phyloP scores from a whole-genome alignment of 2,329 filamentous ascomycete genomes.

The Celoporthe dispersa region DNA sequence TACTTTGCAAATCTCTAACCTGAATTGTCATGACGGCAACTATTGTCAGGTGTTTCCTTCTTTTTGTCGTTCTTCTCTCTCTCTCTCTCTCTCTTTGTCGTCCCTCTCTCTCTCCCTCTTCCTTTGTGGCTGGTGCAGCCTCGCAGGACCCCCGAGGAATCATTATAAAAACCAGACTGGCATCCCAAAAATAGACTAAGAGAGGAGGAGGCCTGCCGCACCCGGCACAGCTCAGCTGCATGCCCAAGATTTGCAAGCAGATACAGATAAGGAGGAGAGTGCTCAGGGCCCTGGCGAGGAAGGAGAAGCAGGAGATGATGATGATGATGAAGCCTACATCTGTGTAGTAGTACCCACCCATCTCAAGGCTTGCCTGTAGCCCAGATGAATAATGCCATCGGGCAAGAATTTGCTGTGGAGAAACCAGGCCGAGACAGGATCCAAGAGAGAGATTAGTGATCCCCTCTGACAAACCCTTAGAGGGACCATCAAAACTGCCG shows the following conservation, averaged over 20 bases:
- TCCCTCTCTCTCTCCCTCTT: not conserved
- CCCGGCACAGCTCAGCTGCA: not conserved
- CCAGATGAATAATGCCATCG: not conserved
- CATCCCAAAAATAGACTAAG: not conserved
- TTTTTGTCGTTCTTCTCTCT: not conserved
- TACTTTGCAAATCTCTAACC: not conserved
- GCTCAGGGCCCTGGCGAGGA: not conserved
- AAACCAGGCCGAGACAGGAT: not conserved
- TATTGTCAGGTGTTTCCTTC: not conserved
- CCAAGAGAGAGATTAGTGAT: not conserved
- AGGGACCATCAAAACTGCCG: not conserved
- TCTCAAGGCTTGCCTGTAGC: not conserved
- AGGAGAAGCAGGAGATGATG: not conserved
- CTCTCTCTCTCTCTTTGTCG: not conserved
- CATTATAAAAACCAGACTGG: not conserved
- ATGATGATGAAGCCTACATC: not conserved
- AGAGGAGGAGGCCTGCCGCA: not conserved
- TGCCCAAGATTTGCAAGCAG: not conserved
- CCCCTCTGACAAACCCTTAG: not conserved
- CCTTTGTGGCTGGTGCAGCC: conserved; percentile 4
- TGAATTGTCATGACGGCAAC: too few species aligned
- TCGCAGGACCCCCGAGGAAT: not conserved
- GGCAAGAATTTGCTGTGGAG: not conserved
- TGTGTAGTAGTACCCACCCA: not conserved
- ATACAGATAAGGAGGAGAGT: not conserved